Percentiles rank a stretch among this genome's conserved stretches.
Conservation (phyloP, 305 asterid species). For the Rubia balearica region DNA sequence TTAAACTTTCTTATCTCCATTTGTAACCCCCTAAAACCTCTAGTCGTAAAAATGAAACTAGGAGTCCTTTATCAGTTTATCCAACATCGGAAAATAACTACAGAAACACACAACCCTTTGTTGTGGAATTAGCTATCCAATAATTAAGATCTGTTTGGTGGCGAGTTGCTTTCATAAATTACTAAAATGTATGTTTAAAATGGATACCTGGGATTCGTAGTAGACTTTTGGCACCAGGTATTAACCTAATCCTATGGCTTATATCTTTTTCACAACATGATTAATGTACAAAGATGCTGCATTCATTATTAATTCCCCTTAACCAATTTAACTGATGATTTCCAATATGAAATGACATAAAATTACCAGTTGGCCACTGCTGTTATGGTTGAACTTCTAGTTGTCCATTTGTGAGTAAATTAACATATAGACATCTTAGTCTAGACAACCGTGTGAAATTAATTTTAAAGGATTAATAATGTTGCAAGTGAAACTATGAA, state of each 20-base stretch:
- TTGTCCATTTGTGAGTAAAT: constrained; percentile 2
- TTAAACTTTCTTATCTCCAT: neutral
- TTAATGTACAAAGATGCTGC: constrained; percentile 12
- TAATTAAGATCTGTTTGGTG: constrained; percentile 25
- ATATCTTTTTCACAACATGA: constrained; percentile 14
- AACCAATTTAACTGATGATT: constrained; percentile 10
- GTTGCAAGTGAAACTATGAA: constrained; percentile 13
- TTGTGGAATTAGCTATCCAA: neutral
- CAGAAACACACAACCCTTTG: neutral
- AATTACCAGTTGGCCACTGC: constrained; percentile 7
- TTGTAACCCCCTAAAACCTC: neutral
- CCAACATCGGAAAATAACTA: neutral
- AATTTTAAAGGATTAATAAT: neutral
- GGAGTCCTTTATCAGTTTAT: neutral
- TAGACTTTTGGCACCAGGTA: constrained; percentile 22
- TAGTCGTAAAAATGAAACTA: neutral
- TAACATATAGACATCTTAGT: neutral
- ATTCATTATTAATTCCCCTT: constrained; percentile 11
- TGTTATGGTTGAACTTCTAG: constrained; percentile 16
- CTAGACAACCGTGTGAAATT: constrained; percentile 22
- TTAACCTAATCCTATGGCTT: constrained; percentile 30
- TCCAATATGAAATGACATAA: neutral
- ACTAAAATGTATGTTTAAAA: constrained; percentile 6
- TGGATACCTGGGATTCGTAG: constrained; percentile 21
- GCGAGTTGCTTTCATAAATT: constrained; percentile 30